phyloP scores from a whole-genome alignment of 768 basidiomycete genomes.

The Trametes villosa region DNA sequence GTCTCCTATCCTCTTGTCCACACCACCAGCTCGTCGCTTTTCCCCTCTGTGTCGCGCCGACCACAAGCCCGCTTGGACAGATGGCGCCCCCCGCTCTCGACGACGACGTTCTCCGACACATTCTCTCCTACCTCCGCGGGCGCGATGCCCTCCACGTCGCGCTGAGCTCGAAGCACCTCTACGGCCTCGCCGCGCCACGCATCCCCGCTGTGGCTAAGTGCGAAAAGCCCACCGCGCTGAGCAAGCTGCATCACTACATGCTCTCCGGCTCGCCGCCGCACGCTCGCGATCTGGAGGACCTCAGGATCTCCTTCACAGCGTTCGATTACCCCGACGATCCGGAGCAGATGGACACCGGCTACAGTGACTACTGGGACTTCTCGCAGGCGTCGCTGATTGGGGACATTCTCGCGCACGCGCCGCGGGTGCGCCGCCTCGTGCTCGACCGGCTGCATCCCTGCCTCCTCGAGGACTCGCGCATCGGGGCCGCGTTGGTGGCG shows the following conservation, averaged over 20 bases:
- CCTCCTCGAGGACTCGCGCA: slow-evolving; percentile 1
- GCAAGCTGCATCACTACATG: background rate
- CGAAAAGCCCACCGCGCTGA: background rate
- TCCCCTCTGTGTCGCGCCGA: background rate
- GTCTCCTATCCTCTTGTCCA: background rate
- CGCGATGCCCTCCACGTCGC: slow-evolving; percentile 1
- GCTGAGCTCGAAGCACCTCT: background rate
- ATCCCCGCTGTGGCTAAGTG: background rate
- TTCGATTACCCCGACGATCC: background rate
- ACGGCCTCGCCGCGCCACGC: slow-evolving; percentile 6
- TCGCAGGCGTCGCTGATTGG: background rate
- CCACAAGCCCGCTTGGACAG: background rate
- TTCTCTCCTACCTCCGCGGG: slow-evolving; percentile 3
- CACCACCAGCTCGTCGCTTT: background rate
- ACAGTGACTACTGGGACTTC: slow-evolving; percentile 3
- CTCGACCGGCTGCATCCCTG: slow-evolving; percentile 9
- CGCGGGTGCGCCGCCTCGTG: background rate
- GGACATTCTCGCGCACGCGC: slow-evolving; percentile 2
- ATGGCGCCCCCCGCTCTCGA: background rate
- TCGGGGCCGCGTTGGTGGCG: background rate
- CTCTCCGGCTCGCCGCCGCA: background rate
- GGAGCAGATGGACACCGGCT: background rate
- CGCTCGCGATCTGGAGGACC: slow-evolving; percentile 1
- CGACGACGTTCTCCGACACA: slow-evolving; percentile 6
- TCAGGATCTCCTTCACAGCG: background rate